phyloP scores from a whole-genome alignment of 148 eudicot species.

The Rhododendron simsii region DNA sequence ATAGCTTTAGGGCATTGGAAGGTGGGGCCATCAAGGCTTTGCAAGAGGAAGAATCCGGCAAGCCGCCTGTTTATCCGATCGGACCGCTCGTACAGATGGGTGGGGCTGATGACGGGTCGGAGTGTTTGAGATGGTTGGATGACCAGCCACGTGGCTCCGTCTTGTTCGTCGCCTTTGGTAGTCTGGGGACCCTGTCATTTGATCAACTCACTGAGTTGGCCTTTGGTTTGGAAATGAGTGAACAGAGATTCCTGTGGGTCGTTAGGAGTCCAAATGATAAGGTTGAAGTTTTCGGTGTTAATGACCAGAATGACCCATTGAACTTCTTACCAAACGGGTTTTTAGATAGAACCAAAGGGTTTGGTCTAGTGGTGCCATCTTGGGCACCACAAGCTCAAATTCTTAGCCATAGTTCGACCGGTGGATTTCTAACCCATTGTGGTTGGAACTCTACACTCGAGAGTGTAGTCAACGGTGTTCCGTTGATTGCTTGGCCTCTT shows the following conservation, averaged over 20 bases:
- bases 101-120: not conserved
- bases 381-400: conserved; percentile 47
- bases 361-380: conserved; percentile 26
- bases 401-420: conserved; percentile 26
- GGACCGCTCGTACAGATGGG: conserved; percentile 34
- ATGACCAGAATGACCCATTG: conserved; percentile 16
- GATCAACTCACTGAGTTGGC: conserved; percentile 43
- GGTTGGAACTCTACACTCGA: conserved; percentile 54
- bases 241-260: conserved; percentile 46
- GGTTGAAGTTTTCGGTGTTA: not conserved
- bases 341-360: conserved; percentile 19
- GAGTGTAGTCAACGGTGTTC: conserved; percentile 36
- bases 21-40: conserved; percentile 29
- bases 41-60: conserved; percentile 14
- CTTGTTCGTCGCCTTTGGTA: conserved; percentile 42
- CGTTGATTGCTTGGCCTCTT: conserved; percentile 45
- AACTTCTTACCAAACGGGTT: conserved; percentile 37
- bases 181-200: conserved; percentile 42
- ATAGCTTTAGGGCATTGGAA: conserved; percentile 48
- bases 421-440: conserved; percentile 48
- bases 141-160: conserved; percentile 43
- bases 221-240: conserved; percentile 47
- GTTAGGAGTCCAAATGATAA: conserved; percentile 36
- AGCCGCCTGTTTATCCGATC: conserved; percentile 35
- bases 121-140: conserved; percentile 44